Evolutionary conservation across 2,329 filamentous ascomycete species (phyloP).

Genomic region (Huntiella omanensis): DNA sequence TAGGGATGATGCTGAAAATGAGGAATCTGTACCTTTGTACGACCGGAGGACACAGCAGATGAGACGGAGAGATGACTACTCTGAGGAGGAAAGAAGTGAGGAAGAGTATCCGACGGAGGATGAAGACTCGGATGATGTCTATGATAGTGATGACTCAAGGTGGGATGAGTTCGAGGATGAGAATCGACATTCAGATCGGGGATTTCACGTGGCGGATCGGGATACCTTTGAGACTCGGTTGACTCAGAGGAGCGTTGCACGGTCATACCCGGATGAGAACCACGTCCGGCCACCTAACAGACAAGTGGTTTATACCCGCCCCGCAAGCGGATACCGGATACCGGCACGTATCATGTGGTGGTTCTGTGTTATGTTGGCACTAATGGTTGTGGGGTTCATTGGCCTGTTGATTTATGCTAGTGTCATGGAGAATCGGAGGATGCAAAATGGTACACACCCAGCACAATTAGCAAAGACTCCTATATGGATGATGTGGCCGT

Average conservation of each 20-base stretch:
- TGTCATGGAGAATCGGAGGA: slow-evolving; percentile 44
- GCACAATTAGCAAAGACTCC: slow-evolving; percentile 26
- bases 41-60: slow-evolving; percentile 16
- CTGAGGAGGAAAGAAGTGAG: not conserved
- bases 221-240: slow-evolving; percentile 26
- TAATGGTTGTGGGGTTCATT: slow-evolving; percentile 57
- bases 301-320: slow-evolving; percentile 21
- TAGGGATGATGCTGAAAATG: slow-evolving; percentile 25
- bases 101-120: not conserved
- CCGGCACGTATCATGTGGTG: slow-evolving; percentile 60
- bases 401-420: slow-evolving; percentile 56
- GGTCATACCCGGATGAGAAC: slow-evolving; percentile 3
- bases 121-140: slow-evolving; percentile 1
- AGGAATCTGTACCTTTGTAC: slow-evolving; percentile 13
- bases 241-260: not conserved
- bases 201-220: slow-evolving; percentile 31
- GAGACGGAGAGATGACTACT: slow-evolving; percentile 2
- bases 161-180: slow-evolving; percentile 6
- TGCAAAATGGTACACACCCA: slow-evolving; percentile 29
- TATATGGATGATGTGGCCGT: slow-evolving; percentile 72
- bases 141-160: slow-evolving; percentile 1
- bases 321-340: slow-evolving; percentile 33
- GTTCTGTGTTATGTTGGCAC: slow-evolving; percentile 53
- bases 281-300: slow-evolving; percentile 15
- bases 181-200: slow-evolving; percentile 20